A percentile compares a stretch with the other conserved stretches of the same genome.
These are phyloP conservation scores for Xylaria intraflava DNA, from an alignment of 495 filamentous ascomycete genomes.

Conservation along the genomic window DNA sequence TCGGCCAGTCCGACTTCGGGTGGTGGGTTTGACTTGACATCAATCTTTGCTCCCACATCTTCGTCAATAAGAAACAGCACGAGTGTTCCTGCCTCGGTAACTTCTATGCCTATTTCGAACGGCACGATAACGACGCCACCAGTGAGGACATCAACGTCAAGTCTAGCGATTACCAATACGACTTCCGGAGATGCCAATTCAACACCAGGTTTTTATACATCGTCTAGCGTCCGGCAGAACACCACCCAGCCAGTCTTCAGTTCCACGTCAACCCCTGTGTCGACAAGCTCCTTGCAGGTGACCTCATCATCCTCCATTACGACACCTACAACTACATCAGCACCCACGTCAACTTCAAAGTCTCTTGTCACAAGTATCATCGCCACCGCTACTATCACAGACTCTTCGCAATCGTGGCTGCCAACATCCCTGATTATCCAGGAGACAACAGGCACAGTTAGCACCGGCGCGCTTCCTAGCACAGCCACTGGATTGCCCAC, in stretches of 20 bases:
- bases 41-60: background rate
- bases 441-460: conserved; percentile 27
- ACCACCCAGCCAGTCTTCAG: conserved; percentile 17
- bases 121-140: conserved; percentile 1
- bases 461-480: conserved; percentile 14
- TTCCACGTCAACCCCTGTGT: background rate
- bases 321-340: conserved; percentile 2
- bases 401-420: conserved; percentile 36
- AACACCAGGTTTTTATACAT: conserved; percentile 11
- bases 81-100: conserved; percentile 1
- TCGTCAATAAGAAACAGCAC: background rate
- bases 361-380: conserved; percentile 31
- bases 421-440: conserved; percentile 40
- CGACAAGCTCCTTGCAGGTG: background rate
- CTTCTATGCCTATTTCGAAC: background rate
- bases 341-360: conserved; percentile 10
- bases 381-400: conserved; percentile 34
- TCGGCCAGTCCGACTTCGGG: background rate
- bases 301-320: conserved; percentile 7
- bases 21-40: background rate
- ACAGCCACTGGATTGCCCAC: conserved; percentile 49
- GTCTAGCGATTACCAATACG: conserved; percentile 10
- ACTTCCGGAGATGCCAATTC: conserved; percentile 6
- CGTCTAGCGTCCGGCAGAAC: conserved; percentile 14
- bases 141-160: conserved; percentile 1